Conservation (phyloP, 129 eudicot genomes). For the Chrysanthemum seticuspe region DNA sequence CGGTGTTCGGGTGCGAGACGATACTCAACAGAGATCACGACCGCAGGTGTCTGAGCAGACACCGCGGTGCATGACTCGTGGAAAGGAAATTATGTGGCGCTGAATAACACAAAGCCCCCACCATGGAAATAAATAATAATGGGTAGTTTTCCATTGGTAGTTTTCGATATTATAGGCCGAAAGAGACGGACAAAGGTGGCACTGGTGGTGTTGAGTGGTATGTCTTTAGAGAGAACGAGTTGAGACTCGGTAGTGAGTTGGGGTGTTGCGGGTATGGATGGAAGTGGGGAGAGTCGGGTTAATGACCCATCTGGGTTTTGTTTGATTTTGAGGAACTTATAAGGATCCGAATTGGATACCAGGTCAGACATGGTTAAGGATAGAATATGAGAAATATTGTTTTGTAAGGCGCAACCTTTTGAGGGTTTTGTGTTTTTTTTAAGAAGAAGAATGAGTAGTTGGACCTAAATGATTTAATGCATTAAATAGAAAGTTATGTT, state of each 20-base stretch:
- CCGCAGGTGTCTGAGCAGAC: constrained; percentile 44
- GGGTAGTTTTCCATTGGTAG: constrained; percentile 51
- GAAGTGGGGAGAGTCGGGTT: constrained; percentile 40
- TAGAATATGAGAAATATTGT: no score
- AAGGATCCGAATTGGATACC: constrained; percentile 44
- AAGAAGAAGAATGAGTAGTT: constrained; percentile 14
- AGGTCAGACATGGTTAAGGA: constrained; percentile 35
- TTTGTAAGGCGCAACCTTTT: no score
- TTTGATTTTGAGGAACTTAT: constrained; percentile 51
- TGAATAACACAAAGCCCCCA: constrained; percentile 72
- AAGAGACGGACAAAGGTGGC: constrained; percentile 73
- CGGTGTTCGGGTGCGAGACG: constrained; percentile 90
- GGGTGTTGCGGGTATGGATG: constrained; percentile 44
- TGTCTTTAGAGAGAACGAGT: constrained; percentile 59
- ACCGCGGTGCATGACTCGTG: constrained; percentile 54
- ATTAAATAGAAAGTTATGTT: background rate
- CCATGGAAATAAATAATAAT: constrained; percentile 69
- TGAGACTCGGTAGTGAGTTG: constrained; percentile 28
- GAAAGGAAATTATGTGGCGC: constrained; percentile 44
- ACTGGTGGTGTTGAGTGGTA: constrained; percentile 50
- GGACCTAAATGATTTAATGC: constrained; percentile 11
- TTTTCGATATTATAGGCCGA: constrained; percentile 39
- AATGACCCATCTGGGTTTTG: constrained; percentile 76
- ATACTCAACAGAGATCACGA: constrained; percentile 72
- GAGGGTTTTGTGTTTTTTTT: background rate